Evolutionary conservation across 768 basidiomycete species (phyloP).

Genomic region (Mycena latifolia): DNA sequence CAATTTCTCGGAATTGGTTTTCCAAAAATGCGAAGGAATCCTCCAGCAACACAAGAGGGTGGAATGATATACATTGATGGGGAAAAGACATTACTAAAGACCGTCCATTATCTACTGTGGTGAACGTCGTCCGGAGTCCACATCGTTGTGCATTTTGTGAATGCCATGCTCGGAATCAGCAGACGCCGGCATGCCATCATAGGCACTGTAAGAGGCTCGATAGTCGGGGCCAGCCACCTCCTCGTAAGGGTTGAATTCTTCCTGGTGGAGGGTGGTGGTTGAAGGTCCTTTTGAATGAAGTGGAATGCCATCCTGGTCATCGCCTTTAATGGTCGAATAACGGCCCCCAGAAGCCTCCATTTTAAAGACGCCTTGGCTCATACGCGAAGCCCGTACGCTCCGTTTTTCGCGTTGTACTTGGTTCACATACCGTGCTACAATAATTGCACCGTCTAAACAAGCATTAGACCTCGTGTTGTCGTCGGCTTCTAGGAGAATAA

Average conservation of each 20-base stretch:
- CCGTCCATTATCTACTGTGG: neutral
- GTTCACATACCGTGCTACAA: slow-evolving; percentile 67
- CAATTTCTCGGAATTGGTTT: too few relatives aligned
- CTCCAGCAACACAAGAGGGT: too few relatives aligned
- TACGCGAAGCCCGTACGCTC: slow-evolving; percentile 50
- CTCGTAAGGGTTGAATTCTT: slow-evolving; percentile 56
- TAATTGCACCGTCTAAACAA: slow-evolving; percentile 61
- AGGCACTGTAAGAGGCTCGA: slow-evolving; percentile 26
- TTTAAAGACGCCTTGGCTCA: slow-evolving; percentile 50
- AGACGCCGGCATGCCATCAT: slow-evolving; percentile 28
- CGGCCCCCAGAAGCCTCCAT: slow-evolving; percentile 44
- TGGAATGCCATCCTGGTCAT: slow-evolving; percentile 27
- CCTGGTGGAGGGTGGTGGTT: slow-evolving; percentile 1
- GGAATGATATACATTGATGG: neutral
- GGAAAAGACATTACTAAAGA: neutral
- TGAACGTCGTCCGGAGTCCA: neutral
- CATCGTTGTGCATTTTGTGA: neutral
- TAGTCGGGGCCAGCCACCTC: slow-evolving; percentile 41
- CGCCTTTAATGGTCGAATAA: slow-evolving; percentile 43
- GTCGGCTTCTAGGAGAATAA: slow-evolving; percentile 4
- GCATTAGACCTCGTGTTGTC: slow-evolving; percentile 12
- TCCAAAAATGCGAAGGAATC: neutral
- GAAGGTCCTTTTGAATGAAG: slow-evolving; percentile 32
- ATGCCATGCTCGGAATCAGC: slow-evolving; percentile 18
- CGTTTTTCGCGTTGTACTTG: slow-evolving; percentile 65